Base-by-base conservation (phyloP, 768 basidiomycete species). In the Mycena polygramma region DNA sequence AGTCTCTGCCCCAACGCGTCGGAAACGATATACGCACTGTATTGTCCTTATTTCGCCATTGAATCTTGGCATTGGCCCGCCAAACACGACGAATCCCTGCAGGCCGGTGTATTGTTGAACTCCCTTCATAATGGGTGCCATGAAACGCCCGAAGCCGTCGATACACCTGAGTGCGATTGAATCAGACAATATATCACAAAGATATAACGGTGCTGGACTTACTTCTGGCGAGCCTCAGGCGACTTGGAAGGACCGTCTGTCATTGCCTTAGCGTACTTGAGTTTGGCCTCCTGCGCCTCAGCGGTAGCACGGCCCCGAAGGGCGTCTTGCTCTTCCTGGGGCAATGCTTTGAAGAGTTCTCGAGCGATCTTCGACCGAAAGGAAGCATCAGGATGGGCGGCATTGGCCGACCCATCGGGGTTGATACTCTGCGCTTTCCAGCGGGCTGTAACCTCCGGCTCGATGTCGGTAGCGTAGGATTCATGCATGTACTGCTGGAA, bases 401-500 rank as follows among this genome's bases (percentile, higher is more conserved):
- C 57, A 7, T 20, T 43, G 5, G 48, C 19, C 13, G 39, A 20
- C 17, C 55, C 54, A 22, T 69, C 61, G 11, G 35, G 1, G 1
- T 36, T 14, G 24, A 36, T 46, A 1, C 20, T 17, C 9, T 24
- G 1, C 14, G 41, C 61, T 4, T 24, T 19, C 68, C 61, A 57
- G 37, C 51, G 55, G 19, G 20, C 61, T 10, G 14, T 15, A 9
- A 63, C 68, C 2, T 37, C 49, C 1, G 36, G 30, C 1, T n/a
- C 54, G 26, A 63, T 63, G 24, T n/a, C 15, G 43, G 30, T 20
- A 13, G 30, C 46, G 30, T 55, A 55, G 5, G 17, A 22, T 30
- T 69, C 68, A 0, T 26, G 61, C 61, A 63, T 57, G 19, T 51
- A 69, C 24, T 69, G 68, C 49, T 69, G 68, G 37, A 39, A 69